Conservation (phyloP, 2,329 filamentous ascomycete genomes). For the Phaeoacremonium minimum region DNA sequence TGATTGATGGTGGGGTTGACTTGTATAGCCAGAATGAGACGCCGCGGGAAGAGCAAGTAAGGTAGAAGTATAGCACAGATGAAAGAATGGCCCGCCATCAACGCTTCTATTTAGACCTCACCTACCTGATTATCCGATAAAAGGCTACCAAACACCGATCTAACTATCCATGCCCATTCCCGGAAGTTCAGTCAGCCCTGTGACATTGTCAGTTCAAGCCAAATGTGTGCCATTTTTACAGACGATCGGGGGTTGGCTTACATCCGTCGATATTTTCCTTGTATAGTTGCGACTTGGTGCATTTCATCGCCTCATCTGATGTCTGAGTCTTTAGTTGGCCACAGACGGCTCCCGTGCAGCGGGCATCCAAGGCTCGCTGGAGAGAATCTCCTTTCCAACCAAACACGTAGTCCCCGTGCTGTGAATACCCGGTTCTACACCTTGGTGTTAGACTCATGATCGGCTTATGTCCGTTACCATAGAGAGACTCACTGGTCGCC, state of each 20-base stretch:
- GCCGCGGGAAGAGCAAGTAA: too few relatives aligned
- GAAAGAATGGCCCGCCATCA: too few relatives aligned
- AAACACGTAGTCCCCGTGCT: conserved; percentile 32
- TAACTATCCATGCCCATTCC: not conserved
- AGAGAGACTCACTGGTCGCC: conserved; percentile 2
- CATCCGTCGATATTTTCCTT: conserved; percentile 6
- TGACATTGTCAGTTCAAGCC: not conserved
- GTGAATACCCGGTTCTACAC: conserved; percentile 3
- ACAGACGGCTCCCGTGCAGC: conserved; percentile 4
- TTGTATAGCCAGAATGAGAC: too few relatives aligned
- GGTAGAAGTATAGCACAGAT: too few relatives aligned
- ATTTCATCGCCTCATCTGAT: conserved; percentile 4
- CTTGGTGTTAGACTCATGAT: too few relatives aligned
- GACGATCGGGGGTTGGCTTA: conserved; percentile 1
- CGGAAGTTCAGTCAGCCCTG: not conserved
- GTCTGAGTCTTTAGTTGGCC: conserved; percentile 5
- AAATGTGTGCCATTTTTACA: not conserved
- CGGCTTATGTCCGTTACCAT: too few relatives aligned
- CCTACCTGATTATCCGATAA: too few relatives aligned
- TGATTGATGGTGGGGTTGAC: too few relatives aligned
- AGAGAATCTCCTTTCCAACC: conserved; percentile 7
- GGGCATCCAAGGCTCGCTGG: conserved; percentile 5
- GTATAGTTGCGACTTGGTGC: conserved; percentile 1
- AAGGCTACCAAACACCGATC: too few relatives aligned
- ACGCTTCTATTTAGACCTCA: too few relatives aligned